These are phyloP conservation scores for Acidomyces sp. DNA, from an alignment of 495 filamentous ascomycete species.

Conservation along the genomic window DNA sequence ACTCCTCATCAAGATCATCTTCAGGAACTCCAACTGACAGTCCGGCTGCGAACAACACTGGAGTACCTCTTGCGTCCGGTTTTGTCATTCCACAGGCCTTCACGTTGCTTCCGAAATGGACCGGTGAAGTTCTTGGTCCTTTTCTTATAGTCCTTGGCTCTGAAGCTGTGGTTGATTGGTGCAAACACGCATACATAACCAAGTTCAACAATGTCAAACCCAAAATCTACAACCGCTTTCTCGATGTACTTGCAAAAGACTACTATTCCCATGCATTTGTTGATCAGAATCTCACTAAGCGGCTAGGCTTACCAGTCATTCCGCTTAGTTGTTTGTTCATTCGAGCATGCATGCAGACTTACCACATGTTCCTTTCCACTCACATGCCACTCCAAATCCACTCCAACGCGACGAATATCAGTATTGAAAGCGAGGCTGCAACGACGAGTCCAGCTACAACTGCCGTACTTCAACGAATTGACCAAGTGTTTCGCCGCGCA, in stretches of 20 bases:
- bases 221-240: conserved; percentile 70
- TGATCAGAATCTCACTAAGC: conserved; percentile 75
- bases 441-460: conserved; percentile 52
- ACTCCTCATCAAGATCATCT: conserved; percentile 3
- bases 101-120: conserved; percentile 74
- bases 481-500: conserved; percentile 58
- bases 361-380: conserved; percentile 92
- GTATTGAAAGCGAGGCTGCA: conserved; percentile 38
- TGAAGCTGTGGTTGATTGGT: conserved; percentile 94
- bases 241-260: conserved; percentile 89
- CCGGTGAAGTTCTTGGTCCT: conserved; percentile 77
- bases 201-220: conserved; percentile 98
- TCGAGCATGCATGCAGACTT: conserved; percentile 85
- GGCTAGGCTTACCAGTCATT: conserved; percentile 82
- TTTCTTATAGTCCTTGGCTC: conserved; percentile 88
- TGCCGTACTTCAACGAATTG: conserved; percentile 59
- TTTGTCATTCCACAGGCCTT: conserved; percentile 76
- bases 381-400: conserved; percentile 62
- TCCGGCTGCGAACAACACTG: conserved; percentile 34
- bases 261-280: conserved; percentile 95
- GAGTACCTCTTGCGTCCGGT: conserved; percentile 35
- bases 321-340: conserved; percentile 92
- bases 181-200: conserved; percentile 93
- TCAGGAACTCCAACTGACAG: conserved; percentile 15
- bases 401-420: conserved; percentile 51